Evolutionary conservation across 1,284 basidiomycete genomes (phyloP), one percentile per base, ranked within the genome.

Genomic region (Leccinum fallax): DNA sequence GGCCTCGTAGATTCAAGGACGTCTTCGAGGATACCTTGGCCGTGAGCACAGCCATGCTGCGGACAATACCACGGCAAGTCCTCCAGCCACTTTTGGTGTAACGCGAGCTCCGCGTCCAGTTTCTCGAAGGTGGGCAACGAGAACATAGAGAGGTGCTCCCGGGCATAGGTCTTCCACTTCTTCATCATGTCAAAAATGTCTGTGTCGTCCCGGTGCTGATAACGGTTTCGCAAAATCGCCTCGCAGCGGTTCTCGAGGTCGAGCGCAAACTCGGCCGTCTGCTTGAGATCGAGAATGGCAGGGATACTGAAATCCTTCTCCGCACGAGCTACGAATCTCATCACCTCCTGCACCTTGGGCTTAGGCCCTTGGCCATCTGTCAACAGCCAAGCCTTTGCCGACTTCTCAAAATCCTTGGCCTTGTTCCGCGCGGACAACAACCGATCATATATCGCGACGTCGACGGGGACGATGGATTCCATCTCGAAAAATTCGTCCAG

Each of bases 21-120:
- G 67, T 93, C 91, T 24, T 88, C 82, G 21, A 90, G 78, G 57
- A 93, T 81, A 6, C 76, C 74, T 66, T 86, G 80, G 13, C 85
- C 83, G 66, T 90, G 88, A 11, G 83, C 79, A 62, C 81, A 78
- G 58, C 81, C 76, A 70, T 92, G 88, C 59, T 87, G 83, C 2
- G 78, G 74, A 67, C 87, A 89, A 68, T 84, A 89, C 92, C 92
- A 93, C 4, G 92, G 92, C 53, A 93, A 78, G 40, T 85, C 83
- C 67, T 85, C 80, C 32, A 91, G 62, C 91, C 91, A 93, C 53
- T 82, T 80, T 63, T 85, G 80, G 71, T 93, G 91, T 21, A 78
- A 69, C 53, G 78, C 80, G 13, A 93, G 79, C 72, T 93, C 88
- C 26, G 77, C 77, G 57, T 89, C 86, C 51, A 93, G 77, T 68